These are phyloP conservation scores for Angomonas deanei DNA, from an alignment of 208 protist genomes.

Conservation along the genomic window DNA sequence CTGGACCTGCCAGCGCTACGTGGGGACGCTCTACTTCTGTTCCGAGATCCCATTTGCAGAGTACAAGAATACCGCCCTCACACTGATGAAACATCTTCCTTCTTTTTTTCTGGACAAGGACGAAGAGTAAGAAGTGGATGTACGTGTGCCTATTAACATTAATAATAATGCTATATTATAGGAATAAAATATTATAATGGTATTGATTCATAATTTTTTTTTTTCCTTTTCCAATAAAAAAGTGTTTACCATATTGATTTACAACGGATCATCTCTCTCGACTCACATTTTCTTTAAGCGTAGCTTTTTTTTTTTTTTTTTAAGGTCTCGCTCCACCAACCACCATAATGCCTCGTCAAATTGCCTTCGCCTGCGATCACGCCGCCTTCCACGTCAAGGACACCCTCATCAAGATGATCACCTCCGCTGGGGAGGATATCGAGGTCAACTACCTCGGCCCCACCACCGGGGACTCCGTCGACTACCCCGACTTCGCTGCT, in stretches of 20 bases:
- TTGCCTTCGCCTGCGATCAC: slow-evolving; percentile 90
- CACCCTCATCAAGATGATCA: slow-evolving; percentile 71
- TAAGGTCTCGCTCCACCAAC: not conserved
- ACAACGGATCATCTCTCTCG: not conserved
- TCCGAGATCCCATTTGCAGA: slow-evolving; percentile 76
- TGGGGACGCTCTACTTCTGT: slow-evolving; percentile 79
- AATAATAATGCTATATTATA: not conserved
- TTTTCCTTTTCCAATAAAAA: slow-evolving; percentile 5
- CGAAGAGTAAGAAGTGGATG: not conserved
- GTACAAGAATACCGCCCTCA: slow-evolving; percentile 57
- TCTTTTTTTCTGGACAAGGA: slow-evolving; percentile 28
- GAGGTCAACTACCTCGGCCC: slow-evolving; percentile 76
- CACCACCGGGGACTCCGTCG: slow-evolving; percentile 41
- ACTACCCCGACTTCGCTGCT: slow-evolving; percentile 93
- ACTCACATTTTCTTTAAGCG: not conserved
- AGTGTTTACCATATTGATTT: no score
- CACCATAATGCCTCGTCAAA: slow-evolving; percentile 16
- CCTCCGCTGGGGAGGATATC: slow-evolving; percentile 28
- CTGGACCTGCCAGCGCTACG: slow-evolving; percentile 62
- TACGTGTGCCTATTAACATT: not conserved
- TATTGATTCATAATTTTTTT: not conserved
- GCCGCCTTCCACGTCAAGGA: slow-evolving; percentile 46
- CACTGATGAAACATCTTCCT: slow-evolving; percentile 62
- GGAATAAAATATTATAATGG: not conserved
- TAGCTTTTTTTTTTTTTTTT: not conserved